Percentiles rank a stretch among this genome's conserved stretches.
phyloP scores from a whole-genome alignment of 805 yeast species.

The Cyberlindnera xylosilytica region DNA sequence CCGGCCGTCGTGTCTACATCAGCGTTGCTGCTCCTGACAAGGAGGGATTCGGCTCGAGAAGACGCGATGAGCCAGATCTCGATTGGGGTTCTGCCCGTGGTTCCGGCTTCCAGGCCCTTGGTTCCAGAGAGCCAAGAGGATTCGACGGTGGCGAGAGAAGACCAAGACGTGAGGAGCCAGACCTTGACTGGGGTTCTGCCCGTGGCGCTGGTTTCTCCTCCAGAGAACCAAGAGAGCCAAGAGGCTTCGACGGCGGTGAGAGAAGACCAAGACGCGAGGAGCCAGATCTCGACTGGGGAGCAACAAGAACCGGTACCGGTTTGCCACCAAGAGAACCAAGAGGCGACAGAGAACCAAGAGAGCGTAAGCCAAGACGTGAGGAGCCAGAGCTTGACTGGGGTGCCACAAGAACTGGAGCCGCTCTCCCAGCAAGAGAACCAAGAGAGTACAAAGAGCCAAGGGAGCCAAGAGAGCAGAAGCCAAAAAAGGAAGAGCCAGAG shows the following conservation, averaged over 20 bases:
- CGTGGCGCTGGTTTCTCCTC: constrained; percentile 31
- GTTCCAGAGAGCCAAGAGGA: constrained; percentile 31
- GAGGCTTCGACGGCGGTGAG: constrained; percentile 27
- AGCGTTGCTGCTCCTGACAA: constrained; percentile 76
- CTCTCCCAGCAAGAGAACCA: constrained; percentile 30
- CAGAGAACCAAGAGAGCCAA: constrained; percentile 22
- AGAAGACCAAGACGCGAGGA: constrained; percentile 42
- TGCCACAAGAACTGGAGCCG: constrained; percentile 33
- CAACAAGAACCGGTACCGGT: constrained; percentile 32
- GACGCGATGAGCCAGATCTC: constrained; percentile 51
- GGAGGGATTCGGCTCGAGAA: constrained; percentile 27
- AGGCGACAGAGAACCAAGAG: constrained; percentile 31
- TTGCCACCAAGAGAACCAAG: constrained; percentile 28
- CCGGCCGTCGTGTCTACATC: constrained; percentile 66
- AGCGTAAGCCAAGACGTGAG: constrained; percentile 30
- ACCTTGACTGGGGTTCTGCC: constrained; percentile 50
- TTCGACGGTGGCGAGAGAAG: constrained; percentile 22
- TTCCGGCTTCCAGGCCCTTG: constrained; percentile 25
- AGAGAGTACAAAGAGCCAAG: constrained; percentile 33
- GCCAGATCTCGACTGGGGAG: constrained; percentile 60
- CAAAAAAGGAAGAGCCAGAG: constrained; percentile 37
- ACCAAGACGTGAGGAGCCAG: constrained; percentile 49
- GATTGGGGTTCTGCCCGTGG: constrained; percentile 52
- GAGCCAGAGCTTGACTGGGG: constrained; percentile 46
- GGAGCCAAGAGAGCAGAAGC: constrained; percentile 32